Base-by-base conservation (phyloP, 768 basidiomycete species). In the Bullera alba region DNA sequence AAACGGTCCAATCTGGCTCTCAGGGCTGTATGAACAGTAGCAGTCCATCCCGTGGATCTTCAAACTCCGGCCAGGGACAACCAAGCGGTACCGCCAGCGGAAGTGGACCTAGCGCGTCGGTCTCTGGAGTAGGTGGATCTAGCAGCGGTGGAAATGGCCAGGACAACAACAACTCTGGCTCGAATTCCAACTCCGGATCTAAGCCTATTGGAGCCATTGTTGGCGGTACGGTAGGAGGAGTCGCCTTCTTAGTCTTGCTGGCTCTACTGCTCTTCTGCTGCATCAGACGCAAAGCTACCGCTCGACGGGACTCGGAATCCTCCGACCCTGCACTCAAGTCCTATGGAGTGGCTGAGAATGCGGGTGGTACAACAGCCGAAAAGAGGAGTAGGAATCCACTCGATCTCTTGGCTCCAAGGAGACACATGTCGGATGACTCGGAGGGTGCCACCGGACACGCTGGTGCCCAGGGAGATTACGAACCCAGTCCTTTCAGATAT, bases 151-250 rank as follows among this genome's bases (percentile, higher is more conserved):
- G 30, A 35, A 37, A 38, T 3, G 50, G 43, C 10, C 17, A 42
- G 25, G 17, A 27, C 4, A 42, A 34, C 26, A 28, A 14, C 22
- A 47, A 35, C 14, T 30, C 36, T 15, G 28, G 38, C 3, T 25
- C 29, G n/a, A 42, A 42, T 21, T 27, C 28, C 16, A 48, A n/a
- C 16, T 23, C 41, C 17, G 16, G 21, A n/a, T 22, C 29, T 16
- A 48, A 52, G 23, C 19, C 56, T 17, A 56, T 52, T 0, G 70
- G 68, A 16, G 66, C 70, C 0, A 70, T 72, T 3, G 63, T 72
- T 1, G 74, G 73, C 0, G 69, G 72, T 1, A 60, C 58, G 0
- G 58, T 75, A 2, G 75, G 74, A 2, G 61, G 73, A 16, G 61
- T 74, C 17, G 67, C 64, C 4, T 67, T 63, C 25, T 54, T 74